phyloP scores from a whole-genome alignment of 352 stramenopile genomes.

The Phytophthora melonis region DNA sequence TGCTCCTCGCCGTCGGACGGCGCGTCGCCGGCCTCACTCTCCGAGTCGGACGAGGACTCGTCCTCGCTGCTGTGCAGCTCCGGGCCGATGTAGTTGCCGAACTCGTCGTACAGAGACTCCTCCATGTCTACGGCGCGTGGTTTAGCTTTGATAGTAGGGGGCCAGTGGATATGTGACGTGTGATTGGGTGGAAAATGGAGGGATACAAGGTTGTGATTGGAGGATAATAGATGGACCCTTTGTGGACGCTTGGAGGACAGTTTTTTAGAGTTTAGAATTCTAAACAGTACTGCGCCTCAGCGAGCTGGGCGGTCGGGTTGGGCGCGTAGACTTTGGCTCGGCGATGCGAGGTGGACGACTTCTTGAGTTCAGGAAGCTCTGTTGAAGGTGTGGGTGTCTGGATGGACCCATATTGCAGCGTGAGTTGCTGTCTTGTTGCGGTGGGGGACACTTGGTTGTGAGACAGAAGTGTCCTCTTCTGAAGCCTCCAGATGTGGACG shows the following conservation, averaged over 20 bases:
- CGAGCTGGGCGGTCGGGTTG: slow-evolving; percentile 26
- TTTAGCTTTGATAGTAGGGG: not conserved
- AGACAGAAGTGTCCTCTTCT: slow-evolving; percentile 14
- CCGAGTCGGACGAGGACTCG: slow-evolving; percentile 66
- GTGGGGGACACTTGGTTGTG: slow-evolving; percentile 2
- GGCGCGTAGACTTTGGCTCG: slow-evolving; percentile 16
- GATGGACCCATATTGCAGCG: slow-evolving; percentile 30
- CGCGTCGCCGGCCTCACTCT: slow-evolving; percentile 37
- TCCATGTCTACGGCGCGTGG: slow-evolving; percentile 74
- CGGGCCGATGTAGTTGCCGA: slow-evolving; percentile 99
- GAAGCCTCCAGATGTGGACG: slow-evolving; percentile 67
- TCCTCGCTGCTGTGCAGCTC: slow-evolving; percentile 92
- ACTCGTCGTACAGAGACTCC: slow-evolving; percentile 99
- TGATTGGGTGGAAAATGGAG: slow-evolving; percentile 16
- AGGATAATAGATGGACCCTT: slow-evolving; percentile 6
- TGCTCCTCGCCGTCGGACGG: slow-evolving; percentile 57
- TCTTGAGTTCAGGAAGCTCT: too few relatives aligned
- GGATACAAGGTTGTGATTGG: slow-evolving; percentile 7
- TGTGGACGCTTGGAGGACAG: slow-evolving; percentile 2
- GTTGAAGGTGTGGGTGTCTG: slow-evolving; percentile 19
- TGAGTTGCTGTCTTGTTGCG: slow-evolving; percentile 2
- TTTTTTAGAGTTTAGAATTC: slow-evolving; percentile 34
- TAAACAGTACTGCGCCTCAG: slow-evolving; percentile 43
- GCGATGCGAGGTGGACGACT: slow-evolving; percentile 1
- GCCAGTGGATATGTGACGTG: slow-evolving; percentile 24